Evolutionary conservation across 345 rosid genomes (phyloP), one percentile per base, ranked within the genome.

Genomic region (Alliaria petiolata): DNA sequence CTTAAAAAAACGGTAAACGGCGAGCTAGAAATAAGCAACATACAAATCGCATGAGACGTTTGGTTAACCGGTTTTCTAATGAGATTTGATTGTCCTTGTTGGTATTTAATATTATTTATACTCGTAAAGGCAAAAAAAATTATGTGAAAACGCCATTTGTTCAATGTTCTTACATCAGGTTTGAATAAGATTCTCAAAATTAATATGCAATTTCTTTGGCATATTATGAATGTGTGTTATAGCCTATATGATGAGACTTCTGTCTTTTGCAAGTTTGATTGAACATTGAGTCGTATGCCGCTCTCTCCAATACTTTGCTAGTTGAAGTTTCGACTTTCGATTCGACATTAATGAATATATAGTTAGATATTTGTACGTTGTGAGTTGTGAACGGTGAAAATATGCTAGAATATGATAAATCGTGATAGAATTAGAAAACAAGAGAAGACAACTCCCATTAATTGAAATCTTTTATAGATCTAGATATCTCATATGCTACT

Each of bases 21-120:
- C 58, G 64, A 75, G 74, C 79, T 75, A 52, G 51, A 75, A 75
- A 51, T 75, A 67, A 67, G 74, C 74, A 75, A 67, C 78, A 75
- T 52, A 52, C 74, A 67, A 61, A 60, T 61, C 61, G 78, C 69
- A 75, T 67, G 78, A 61, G 57, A 61, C 57, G 58, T 67, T 75
- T 44, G 10, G 74, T 67, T 67, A 51, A 68, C 74, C 14, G 11
- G 52, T 47, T 75, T 75, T 75, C 16, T 61, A 22, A 67, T 33
- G 33, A 50, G 35, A 46, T 39, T 28, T 52, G 38, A 38, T 30
- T 26, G 17, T 55, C 38, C 16, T 63, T 72, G 31, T 53, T 53
- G 6, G 8, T 54, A 52, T 67, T 60, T 28, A 60, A 42, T 42
- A 60, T 38, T 10, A 43, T 52, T 30, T 19, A 33, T 20, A 30